These are phyloP conservation scores for Fusarium decemcellulare DNA, from an alignment of 2,329 filamentous ascomycete genomes.

Conservation along the genomic window DNA sequence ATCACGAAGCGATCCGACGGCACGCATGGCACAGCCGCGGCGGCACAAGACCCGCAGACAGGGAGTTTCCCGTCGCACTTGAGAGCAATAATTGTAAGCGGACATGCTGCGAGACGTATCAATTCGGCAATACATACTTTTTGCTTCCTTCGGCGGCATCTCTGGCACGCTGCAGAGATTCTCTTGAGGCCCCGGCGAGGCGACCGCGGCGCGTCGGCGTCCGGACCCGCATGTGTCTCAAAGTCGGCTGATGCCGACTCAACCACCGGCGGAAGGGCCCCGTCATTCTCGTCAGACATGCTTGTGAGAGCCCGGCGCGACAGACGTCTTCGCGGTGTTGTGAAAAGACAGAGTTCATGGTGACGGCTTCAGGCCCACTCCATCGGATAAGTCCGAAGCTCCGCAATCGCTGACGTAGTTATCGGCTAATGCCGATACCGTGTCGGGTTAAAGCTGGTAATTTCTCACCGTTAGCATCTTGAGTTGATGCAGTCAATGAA, in stretches of 20 bases:
- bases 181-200: conserved; percentile 38
- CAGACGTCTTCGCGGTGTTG: neutral
- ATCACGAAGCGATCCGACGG: conserved; percentile 41
- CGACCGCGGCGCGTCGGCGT: conserved; percentile 17
- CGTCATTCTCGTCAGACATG: conserved; percentile 29
- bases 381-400: conserved; percentile 7
- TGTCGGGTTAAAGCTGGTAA: too few relatives aligned
- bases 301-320: neutral
- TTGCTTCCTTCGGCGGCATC: conserved; percentile 42
- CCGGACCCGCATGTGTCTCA: conserved; percentile 26
- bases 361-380: neutral
- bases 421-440: neutral
- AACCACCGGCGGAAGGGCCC: conserved; percentile 26
- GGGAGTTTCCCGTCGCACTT: conserved; percentile 43
- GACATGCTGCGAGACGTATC: neutral
- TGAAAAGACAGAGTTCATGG: neutral
- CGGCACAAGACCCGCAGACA: conserved; percentile 34
- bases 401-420: conserved; percentile 3
- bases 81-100: neutral
- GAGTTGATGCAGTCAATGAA: neutral
- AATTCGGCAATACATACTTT: conserved; percentile 25
- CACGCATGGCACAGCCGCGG: conserved; percentile 34
- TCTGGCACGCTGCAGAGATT: conserved; percentile 38
- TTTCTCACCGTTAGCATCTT: too few relatives aligned
- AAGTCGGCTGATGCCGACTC: conserved; percentile 16